Evolutionary conservation across 768 basidiomycete species (phyloP), one percentile per base, ranked within the genome.

Genomic region (Mycena rebaudengoi): DNA sequence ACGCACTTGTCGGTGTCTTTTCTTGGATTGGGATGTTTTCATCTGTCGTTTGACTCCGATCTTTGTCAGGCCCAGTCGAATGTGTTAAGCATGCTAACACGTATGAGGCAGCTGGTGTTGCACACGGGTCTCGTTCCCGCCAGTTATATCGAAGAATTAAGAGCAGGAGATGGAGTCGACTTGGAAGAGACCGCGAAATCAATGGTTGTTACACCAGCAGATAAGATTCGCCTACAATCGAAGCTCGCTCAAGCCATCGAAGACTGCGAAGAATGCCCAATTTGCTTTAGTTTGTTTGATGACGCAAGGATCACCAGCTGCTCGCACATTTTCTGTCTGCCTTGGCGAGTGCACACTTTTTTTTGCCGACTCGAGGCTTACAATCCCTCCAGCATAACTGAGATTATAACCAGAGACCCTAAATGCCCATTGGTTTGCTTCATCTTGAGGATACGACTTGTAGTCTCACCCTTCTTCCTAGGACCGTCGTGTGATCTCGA

Each of bases 201-300:
- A 14, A 75, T 80, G 8, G 73, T 79, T 16, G 66, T 92, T 25
- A 87, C 85, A 14, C 76, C 86, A 13, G 84, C 83, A 43, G 82
- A 89, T 21, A 88, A 81, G 69, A 62, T 75, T 1, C 83, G 83
- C 23, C 75, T 95, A 32, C 91, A 92, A 71, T 74, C 69, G 23
- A 65, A 84, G 5, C 82, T 95, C 43, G 81, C 83, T 12, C 85
- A 89, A 70, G 86, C 86, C 0, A 87, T 94, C 35, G 93, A 94
- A 70, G 92, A 95, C 66, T 88, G 81, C 53, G 91, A 94, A 77
- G 93, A 95, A 73, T 95, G 93, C 71, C 91, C 92, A 1, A 81
- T 94, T 52, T 94, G 92, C 69, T 89, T 92, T 62, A 75, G 76
- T 59, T 74, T 86, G 20, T 67, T 90, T 10, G 81, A 76, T 16